Percentiles rank a stretch among this genome's conserved stretches.
phyloP scores from a whole-genome alignment of 495 filamentous ascomycete genomes.

The Chaetomium fimeti region DNA sequence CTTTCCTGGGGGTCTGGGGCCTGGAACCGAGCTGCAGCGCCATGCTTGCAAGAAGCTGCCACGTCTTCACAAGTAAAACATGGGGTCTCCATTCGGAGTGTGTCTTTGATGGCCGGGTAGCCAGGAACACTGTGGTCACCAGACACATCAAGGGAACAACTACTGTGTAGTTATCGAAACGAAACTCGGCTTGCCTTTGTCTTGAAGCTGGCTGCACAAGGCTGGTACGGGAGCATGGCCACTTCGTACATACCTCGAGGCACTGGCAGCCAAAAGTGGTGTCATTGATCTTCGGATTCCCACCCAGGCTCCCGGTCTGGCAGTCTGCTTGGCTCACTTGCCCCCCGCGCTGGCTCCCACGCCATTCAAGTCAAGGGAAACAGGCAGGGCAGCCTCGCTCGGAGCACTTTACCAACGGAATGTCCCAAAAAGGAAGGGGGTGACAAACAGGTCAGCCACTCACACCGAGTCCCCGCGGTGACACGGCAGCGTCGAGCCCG shows the following conservation, averaged over 20 bases:
- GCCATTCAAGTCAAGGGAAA: background rate
- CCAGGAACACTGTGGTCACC: slow-evolving; percentile 10
- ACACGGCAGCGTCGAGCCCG: background rate
- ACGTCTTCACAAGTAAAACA: slow-evolving; percentile 2
- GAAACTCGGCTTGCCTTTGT: background rate
- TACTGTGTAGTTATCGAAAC: background rate
- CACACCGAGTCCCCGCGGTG: background rate
- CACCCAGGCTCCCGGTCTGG: background rate
- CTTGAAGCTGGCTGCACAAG: background rate
- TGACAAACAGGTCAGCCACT: slow-evolving; percentile 13
- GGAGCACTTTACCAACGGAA: background rate
- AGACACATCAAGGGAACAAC: background rate
- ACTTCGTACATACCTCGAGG: no score
- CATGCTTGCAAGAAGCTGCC: slow-evolving; percentile 7
- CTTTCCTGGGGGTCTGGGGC: background rate
- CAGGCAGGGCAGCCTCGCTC: slow-evolving; percentile 11
- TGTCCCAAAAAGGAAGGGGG: slow-evolving; percentile 11
- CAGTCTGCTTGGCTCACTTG: background rate
- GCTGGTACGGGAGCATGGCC: no score
- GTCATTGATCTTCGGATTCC: slow-evolving; percentile 1
- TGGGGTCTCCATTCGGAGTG: background rate
- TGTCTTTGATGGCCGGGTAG: background rate
- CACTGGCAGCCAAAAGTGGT: background rate
- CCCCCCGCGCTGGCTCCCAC: slow-evolving; percentile 8
- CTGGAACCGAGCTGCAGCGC: slow-evolving; percentile 10